Base-by-base conservation (phyloP, 2,329 filamentous ascomycete species). In the Dactylellina leptospora region DNA sequence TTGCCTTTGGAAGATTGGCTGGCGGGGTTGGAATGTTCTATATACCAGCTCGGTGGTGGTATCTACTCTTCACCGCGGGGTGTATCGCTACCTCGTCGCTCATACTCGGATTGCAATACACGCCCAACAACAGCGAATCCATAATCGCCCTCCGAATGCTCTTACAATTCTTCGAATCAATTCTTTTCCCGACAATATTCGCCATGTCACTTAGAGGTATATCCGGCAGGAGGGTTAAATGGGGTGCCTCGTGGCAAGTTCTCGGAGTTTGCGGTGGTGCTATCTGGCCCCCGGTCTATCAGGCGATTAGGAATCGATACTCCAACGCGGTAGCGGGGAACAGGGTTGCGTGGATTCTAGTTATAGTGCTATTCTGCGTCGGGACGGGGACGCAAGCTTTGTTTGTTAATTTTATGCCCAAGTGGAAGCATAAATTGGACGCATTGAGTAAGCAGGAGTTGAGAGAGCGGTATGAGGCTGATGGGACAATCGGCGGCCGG, bases 141-240 rank as follows among this genome's bases (percentile, higher is more conserved):
- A 83, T 86, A 74, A 74, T 84, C 0, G 78, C 87, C 22, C 80
- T 82, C 22, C 82, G 86, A n/a, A 88, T 91, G 74, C 76, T 93
- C 25, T 89, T 90, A 74, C 88, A 91, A 75, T 91, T 96, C 79
- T 91, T 90, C 77, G 91, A 93, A 79, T 90, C 88, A 0, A 91
- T 92, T 55, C 86, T 91, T 75, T 96, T 91, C 83, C 92, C 92
- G 0, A 87, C 93, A 1, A 88, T 95, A 70, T 92, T 92, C 75
- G 87, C 90, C 2, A 84, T 95, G 10, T 90, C 89, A 2, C 87
- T 96, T 69, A 86, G 91, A 20, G 90, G 89, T 1, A 83, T 92
- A 0, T 71, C 66, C 11, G 90, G 91, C 4, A 85, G 87, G 16
- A 88, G 93, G 80, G 90, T 88, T 33, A 92, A 93, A 82, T 85